These are phyloP conservation scores for Pyrus pyrifolia DNA, from an alignment of 306 rosid genomes.

Conservation along the genomic window DNA sequence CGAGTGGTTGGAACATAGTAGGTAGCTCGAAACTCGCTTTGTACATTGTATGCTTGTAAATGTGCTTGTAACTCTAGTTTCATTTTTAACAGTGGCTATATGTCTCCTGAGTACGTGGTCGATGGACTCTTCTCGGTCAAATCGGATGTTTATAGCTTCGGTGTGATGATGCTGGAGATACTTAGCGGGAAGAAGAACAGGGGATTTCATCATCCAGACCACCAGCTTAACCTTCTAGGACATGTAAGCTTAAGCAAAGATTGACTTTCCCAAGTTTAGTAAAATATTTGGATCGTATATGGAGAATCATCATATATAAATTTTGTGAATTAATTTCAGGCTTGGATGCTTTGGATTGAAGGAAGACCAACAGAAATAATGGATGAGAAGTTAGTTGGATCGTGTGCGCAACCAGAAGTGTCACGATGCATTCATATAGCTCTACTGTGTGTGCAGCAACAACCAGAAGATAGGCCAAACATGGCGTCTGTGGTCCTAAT, in stretches of 20 bases:
- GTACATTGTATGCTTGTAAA: neutral
- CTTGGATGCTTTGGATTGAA: slow-evolving; percentile 21
- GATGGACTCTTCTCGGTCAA: slow-evolving; percentile 35
- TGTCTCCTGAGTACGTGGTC: slow-evolving; percentile 45
- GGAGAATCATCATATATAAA: too few relatives aligned
- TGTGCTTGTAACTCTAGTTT: neutral
- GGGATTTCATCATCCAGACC: slow-evolving; percentile 6
- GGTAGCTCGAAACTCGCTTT: neutral
- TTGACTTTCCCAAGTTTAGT: too few relatives aligned
- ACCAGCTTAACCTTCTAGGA: slow-evolving; percentile 15
- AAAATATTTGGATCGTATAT: too few relatives aligned
- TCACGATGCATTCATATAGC: slow-evolving; percentile 17
- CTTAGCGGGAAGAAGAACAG: slow-evolving; percentile 23
- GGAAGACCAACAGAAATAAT: slow-evolving; percentile 1
- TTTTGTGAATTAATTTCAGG: neutral
- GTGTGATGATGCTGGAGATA: slow-evolving; percentile 30
- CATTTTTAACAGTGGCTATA: slow-evolving; percentile 21
- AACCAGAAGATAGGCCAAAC: slow-evolving; percentile 20
- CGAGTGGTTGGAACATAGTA: slow-evolving; percentile 47
- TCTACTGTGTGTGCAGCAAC: slow-evolving; percentile 11
- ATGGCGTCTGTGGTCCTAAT: slow-evolving; percentile 21
- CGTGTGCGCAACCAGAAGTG: neutral
- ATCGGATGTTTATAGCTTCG: slow-evolving; percentile 41
- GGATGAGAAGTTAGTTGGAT: neutral
- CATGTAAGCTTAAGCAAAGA: slow-evolving; percentile 7